A percentile compares a stretch with the other conserved stretches of the same genome.
phyloP scores from a whole-genome alignment of 164 flowering plant genomes.

The Magnolia kwangsiensis region DNA sequence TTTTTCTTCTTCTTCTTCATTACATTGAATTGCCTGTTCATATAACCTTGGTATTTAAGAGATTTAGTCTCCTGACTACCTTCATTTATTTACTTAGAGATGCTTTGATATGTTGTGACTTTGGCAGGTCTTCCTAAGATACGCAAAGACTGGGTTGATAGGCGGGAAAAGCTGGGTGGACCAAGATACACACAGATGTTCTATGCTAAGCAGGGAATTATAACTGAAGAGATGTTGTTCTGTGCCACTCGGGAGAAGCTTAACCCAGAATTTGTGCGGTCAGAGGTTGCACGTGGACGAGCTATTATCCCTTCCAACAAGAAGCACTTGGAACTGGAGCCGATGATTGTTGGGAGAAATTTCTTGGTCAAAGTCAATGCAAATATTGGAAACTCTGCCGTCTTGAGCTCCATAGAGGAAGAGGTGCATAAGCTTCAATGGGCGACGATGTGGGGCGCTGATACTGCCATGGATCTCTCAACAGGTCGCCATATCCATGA shows the following conservation, averaged over 20 bases:
- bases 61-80: background rate
- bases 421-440: conserved; percentile 98
- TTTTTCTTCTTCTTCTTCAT: too few relatives aligned
- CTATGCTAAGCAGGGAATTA: conserved; percentile 91
- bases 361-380: conserved; percentile 98
- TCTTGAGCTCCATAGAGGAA: conserved; percentile 96
- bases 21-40: too few relatives aligned
- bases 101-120: background rate
- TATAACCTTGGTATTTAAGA: too few relatives aligned
- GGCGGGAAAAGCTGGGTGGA: conserved; percentile 64
- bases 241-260: conserved; percentile 96
- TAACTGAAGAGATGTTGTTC: conserved; percentile 94
- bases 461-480: conserved; percentile 97
- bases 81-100: background rate
- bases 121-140: conserved; percentile 79
- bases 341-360: conserved; percentile 95
- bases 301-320: conserved; percentile 99
- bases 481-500: conserved; percentile 99
- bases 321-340: conserved; percentile 94
- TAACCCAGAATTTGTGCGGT: conserved; percentile 93
- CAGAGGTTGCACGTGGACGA: conserved; percentile 98
- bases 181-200: conserved; percentile 96
- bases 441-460: conserved; percentile 99
- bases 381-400: conserved; percentile 97
- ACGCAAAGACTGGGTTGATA: conserved; percentile 84